Evolutionary conservation across 2,329 filamentous ascomycete genomes (phyloP).

Genomic region (Metarhizium brunneum): DNA sequence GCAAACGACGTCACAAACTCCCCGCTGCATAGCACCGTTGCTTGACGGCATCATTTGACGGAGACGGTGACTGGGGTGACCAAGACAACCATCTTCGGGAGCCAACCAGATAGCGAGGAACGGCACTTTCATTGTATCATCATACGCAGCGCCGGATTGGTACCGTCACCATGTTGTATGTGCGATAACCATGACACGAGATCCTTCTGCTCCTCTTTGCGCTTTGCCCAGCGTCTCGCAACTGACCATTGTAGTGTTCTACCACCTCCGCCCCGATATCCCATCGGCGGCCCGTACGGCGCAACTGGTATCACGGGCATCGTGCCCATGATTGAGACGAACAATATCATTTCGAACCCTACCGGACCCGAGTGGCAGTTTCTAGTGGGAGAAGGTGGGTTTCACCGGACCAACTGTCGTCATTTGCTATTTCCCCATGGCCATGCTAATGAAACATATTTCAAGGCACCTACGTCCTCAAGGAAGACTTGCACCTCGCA

Average conservation of each 20-base stretch:
- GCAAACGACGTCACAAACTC: background rate
- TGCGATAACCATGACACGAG: constrained; percentile 1
- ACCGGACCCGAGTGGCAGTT: constrained; percentile 80
- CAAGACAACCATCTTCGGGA: background rate
- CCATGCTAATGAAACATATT: constrained; percentile 7
- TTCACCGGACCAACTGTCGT: background rate
- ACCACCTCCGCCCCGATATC: constrained; percentile 79
- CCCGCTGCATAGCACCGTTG: background rate
- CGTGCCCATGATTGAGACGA: constrained; percentile 80
- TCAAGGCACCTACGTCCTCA: constrained; percentile 76
- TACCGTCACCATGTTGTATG: constrained; percentile 17
- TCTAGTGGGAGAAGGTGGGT: constrained; percentile 78
- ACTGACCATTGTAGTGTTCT: constrained; percentile 51
- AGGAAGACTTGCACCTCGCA: constrained; percentile 85
- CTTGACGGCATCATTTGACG: background rate
- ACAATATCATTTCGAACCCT: constrained; percentile 76
- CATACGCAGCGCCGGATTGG: background rate
- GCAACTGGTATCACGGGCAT: constrained; percentile 58
- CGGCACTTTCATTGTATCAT: background rate
- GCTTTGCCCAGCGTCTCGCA: constrained; percentile 1
- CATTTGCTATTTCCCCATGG: background rate
- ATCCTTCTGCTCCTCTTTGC: background rate
- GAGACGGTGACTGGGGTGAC: background rate
- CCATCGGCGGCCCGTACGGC: constrained; percentile 61
- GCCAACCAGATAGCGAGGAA: background rate